phyloP scores from a whole-genome alignment of 768 basidiomycete species.

The Flagelloscypha sp. region DNA sequence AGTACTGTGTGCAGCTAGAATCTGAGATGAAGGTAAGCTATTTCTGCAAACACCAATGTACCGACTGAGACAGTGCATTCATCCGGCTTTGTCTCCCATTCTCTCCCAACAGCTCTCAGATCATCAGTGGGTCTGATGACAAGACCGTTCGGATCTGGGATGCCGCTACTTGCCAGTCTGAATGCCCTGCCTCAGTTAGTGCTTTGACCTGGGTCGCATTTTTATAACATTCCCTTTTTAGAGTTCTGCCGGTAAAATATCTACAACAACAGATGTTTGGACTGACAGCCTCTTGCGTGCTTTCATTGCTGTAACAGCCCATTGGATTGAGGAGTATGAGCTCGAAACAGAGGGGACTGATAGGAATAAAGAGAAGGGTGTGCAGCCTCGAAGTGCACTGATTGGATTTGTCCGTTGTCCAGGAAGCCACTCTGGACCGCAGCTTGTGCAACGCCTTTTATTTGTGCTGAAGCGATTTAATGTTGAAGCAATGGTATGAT shows the following conservation, averaged over 20 bases:
- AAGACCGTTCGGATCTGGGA: too few relatives aligned
- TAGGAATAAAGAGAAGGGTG: background rate
- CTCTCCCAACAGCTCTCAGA: too few relatives aligned
- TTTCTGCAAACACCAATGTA: too few relatives aligned
- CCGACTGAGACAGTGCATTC: too few relatives aligned
- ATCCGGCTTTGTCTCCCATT: too few relatives aligned
- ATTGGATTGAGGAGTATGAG: conserved; percentile 15
- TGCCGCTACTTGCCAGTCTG: too few relatives aligned
- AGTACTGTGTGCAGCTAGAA: too few relatives aligned
- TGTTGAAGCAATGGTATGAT: conserved; percentile 19
- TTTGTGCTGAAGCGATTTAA: conserved; percentile 19
- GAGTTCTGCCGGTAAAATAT: conserved; percentile 20
- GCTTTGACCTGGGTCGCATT: too few relatives aligned
- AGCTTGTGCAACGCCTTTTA: conserved; percentile 26
- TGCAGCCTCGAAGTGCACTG: conserved; percentile 7
- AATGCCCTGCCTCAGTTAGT: too few relatives aligned
- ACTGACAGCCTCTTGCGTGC: conserved; percentile 14
- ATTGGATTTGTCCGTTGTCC: conserved; percentile 12
- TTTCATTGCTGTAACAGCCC: conserved; percentile 25
- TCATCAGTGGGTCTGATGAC: too few relatives aligned
- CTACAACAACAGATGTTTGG: conserved; percentile 30
- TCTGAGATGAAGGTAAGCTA: too few relatives aligned
- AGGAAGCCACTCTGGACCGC: conserved; percentile 16
- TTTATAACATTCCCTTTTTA: conserved; percentile 9
- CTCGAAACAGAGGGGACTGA: too few relatives aligned